Conservation (phyloP, 73 alveolate species). For the Tetrahymena malaccensis region DNA sequence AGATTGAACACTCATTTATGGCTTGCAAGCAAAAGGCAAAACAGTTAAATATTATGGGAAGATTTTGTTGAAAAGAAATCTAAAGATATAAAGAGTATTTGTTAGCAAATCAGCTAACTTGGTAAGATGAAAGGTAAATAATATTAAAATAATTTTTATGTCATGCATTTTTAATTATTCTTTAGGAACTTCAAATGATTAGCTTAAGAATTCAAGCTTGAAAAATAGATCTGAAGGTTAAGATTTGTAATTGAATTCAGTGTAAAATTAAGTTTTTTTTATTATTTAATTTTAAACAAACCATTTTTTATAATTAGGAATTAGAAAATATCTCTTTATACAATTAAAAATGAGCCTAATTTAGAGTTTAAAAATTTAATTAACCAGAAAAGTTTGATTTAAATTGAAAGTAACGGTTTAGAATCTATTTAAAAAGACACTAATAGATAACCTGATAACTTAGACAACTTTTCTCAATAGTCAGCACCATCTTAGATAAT, state of each 20-base stretch:
- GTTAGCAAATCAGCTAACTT: not conserved
- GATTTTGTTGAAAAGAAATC: not conserved
- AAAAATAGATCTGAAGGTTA: not conserved
- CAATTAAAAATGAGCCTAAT: not conserved
- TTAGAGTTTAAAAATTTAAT: not conserved
- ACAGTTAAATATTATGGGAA: not conserved
- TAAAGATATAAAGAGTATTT: not conserved
- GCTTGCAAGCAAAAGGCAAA: not conserved
- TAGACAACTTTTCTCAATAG: not conserved
- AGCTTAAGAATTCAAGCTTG: not conserved
- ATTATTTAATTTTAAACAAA: too few species aligned
- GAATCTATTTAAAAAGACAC: not conserved
- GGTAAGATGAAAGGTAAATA: not conserved
- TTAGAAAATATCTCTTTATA: not conserved
- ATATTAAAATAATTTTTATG: not conserved
- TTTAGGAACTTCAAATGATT: not conserved
- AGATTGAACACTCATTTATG: not conserved
- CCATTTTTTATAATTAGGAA: not conserved
- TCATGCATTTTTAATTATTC: too few species aligned
- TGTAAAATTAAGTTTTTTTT: not conserved
- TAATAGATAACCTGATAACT: not conserved
- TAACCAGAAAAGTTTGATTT: not conserved
- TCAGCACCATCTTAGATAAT: not conserved
- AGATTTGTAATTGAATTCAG: not conserved
- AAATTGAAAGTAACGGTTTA: too few species aligned